A percentile compares a stretch with the other conserved stretches of the same genome.
Conservation (phyloP, 129 eudicot genomes). For the Flaveria ramosissima region DNA sequence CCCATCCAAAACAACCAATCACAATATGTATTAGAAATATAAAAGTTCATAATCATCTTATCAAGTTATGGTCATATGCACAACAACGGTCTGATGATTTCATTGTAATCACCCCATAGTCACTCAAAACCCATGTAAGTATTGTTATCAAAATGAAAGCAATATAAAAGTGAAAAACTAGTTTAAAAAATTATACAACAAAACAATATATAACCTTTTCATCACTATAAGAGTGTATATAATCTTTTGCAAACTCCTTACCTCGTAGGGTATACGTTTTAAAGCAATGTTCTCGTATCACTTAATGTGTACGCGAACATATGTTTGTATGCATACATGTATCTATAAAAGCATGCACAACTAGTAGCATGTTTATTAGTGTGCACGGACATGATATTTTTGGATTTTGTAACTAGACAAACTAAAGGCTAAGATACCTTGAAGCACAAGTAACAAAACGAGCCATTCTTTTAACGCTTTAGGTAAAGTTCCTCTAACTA, state of each 20-base stretch:
- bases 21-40: not conserved
- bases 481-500: slow-evolving; percentile 3
- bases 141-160: not conserved
- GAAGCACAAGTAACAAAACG: slow-evolving; percentile 8
- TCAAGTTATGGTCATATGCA: not conserved
- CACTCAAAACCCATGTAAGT: not conserved
- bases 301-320: not conserved
- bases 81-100: not conserved
- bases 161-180: not conserved
- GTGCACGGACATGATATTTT: not conserved
- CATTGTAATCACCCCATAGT: not conserved
- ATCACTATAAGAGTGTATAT: not conserved
- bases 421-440: not conserved
- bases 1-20: slow-evolving; percentile 9
- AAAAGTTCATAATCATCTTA: not conserved
- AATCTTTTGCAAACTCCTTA: not conserved
- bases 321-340: not conserved
- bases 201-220: not conserved
- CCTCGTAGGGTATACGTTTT: not conserved
- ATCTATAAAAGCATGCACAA: not conserved
- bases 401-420: not conserved
- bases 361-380: not conserved
- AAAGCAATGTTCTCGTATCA: not conserved
- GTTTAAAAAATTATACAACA: not conserved
- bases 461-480: not conserved